Evolutionary conservation across 2,329 filamentous ascomycete species (phyloP).

Genomic region (Penicillium sp.): DNA sequence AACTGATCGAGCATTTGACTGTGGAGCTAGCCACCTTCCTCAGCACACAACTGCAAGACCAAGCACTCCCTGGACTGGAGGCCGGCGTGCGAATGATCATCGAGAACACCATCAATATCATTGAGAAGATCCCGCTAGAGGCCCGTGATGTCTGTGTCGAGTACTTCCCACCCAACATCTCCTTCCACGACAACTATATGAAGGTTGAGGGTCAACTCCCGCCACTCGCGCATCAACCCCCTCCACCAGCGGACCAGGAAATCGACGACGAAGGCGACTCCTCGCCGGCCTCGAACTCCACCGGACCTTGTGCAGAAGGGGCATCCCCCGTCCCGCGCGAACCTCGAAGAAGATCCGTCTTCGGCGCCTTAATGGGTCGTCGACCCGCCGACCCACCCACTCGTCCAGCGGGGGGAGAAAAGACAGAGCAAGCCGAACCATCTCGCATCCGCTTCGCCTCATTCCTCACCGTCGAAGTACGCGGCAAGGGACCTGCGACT

Average conservation of each 20-base stretch:
- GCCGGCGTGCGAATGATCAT: constrained; percentile 90
- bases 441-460: constrained; percentile 71
- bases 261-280: constrained; percentile 22
- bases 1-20: constrained; percentile 71
- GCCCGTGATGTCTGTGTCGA: constrained; percentile 86
- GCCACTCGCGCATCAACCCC: constrained; percentile 45
- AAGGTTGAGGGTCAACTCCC: constrained; percentile 74
- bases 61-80: constrained; percentile 77
- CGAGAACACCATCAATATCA: constrained; percentile 83
- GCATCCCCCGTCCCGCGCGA: constrained; percentile 23
- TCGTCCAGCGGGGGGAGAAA: constrained; percentile 17
- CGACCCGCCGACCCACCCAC: constrained; percentile 5
- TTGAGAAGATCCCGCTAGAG: constrained; percentile 83
- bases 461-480: constrained; percentile 73
- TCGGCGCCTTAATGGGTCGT: constrained; percentile 41
- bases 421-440: constrained; percentile 21
- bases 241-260: constrained; percentile 20
- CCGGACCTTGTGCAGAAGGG: constrained; percentile 14
- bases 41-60: constrained; percentile 72
- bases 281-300: constrained; percentile 23
- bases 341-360: constrained; percentile 43
- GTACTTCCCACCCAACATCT: constrained; percentile 77
- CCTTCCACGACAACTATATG: constrained; percentile 74
- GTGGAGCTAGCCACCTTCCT: constrained; percentile 68
- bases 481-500: constrained; percentile 62